phyloP scores from a whole-genome alignment of 345 rosid genomes.

The Hibiscus trionum region DNA sequence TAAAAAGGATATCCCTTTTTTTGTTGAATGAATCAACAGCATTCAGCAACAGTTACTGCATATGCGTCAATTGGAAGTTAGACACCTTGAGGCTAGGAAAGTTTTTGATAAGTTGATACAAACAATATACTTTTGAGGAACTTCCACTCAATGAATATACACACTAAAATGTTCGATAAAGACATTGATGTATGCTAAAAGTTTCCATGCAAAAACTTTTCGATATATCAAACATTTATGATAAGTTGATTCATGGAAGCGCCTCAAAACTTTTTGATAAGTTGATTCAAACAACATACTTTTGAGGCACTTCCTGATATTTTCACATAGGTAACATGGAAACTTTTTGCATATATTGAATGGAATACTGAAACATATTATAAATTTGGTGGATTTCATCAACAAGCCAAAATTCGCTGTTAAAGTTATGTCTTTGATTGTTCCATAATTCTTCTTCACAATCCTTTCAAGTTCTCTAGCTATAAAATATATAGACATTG shows the following conservation, averaged over 20 bases:
- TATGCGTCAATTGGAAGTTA: background rate
- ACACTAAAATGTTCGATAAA: background rate
- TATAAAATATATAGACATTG: background rate
- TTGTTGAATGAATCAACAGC: background rate
- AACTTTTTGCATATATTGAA: no score
- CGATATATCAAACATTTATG: no score
- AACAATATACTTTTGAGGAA: background rate
- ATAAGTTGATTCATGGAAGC: no score
- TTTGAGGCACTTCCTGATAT: no score
- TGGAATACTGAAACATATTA: no score
- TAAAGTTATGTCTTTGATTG: no score
- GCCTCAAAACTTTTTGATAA: no score
- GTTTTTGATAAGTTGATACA: background rate
- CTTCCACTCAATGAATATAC: background rate
- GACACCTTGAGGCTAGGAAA: constrained; percentile 1
- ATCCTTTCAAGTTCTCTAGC: background rate
- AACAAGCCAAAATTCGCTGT: background rate
- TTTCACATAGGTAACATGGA: no score
- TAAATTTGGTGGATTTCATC: background rate
- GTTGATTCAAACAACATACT: no score
- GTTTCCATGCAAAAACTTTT: no score
- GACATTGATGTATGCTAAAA: no score
- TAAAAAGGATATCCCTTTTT: background rate
- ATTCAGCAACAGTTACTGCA: background rate
- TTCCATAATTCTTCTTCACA: background rate